A percentile compares a stretch with the other conserved stretches of the same genome.
These are phyloP conservation scores for Leccinellum luteum DNA, from an alignment of 768 basidiomycete genomes.

Conservation along the genomic window DNA sequence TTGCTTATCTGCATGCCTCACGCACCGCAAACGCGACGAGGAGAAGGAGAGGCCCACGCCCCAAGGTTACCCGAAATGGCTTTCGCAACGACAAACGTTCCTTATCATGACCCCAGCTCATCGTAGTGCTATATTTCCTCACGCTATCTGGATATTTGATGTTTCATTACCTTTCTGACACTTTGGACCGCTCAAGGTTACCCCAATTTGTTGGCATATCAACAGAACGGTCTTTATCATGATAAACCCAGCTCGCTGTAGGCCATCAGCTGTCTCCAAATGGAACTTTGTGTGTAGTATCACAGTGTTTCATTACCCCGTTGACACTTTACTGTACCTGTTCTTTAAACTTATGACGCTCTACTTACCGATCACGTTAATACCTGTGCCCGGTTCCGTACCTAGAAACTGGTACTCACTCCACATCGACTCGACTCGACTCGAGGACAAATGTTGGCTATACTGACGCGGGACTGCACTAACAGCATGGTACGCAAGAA, in stretches of 20 bases:
- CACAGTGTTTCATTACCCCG: background rate
- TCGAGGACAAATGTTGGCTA: too few species aligned
- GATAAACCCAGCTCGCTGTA: background rate
- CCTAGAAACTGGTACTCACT: too few species aligned
- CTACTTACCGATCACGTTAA: too few species aligned
- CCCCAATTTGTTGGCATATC: background rate
- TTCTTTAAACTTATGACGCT: background rate
- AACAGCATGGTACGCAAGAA: background rate
- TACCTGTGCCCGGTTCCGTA: too few species aligned
- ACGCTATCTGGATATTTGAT: conserved; percentile 10
- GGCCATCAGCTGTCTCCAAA: background rate
- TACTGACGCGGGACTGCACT: too few species aligned
- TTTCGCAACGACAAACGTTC: conserved; percentile 25
- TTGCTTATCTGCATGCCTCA: conserved; percentile 31
- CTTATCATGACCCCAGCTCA: conserved; percentile 11
- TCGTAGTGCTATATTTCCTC: conserved; percentile 10
- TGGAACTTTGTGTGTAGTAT: background rate
- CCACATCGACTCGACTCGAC: too few species aligned
- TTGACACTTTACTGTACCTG: background rate
- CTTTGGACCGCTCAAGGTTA: background rate
- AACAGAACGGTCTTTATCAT: background rate
- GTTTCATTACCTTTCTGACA: conserved; percentile 3
- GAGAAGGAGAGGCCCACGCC: background rate
- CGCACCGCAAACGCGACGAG: conserved; percentile 1
- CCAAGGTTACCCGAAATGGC: conserved; percentile 19